Base-by-base conservation (phyloP, 1,139 yeast species). In the Spencermartinsiella ligniputridi region DNA sequence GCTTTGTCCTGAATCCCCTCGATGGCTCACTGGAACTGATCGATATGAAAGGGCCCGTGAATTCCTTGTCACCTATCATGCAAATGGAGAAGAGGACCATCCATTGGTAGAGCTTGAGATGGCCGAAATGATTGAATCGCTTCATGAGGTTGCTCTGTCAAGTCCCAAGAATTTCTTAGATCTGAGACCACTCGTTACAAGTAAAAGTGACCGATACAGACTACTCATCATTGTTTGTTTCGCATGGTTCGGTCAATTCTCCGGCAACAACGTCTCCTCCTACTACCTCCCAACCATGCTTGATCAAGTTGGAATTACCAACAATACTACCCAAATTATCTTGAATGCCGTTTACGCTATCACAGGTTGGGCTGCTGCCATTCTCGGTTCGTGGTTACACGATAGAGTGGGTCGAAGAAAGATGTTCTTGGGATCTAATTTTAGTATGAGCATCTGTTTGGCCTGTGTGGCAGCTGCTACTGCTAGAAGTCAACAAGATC, bases 131-230 rank as follows among this genome's bases (percentile, higher is more conserved):
- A 16, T 45, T 16, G 21, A 41, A 16, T 39, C 47, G 35, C 17
- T 49, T 9, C 32, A 27, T 5, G 32, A 27, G n/a, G 12, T 9
- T 27, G 32, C 32, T 27, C 44, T 41, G 2, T 18, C 27, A 9
- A 37, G 42, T 17, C 45, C 45, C 12, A 37, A 39, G 33, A 44
- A 42, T 21, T 44, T 47, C 27, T 39, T 50, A 37, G 50, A 49
- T 21, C 6, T 48, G n/a, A 42, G 75, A 65, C 47, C 41, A 48
- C 69, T 72, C 48, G n/a, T 69, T 45, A 64, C 40, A 11, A 60
- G 61, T 30, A 54, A 58, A 36, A 53, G 62, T 34, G 66, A 62
- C 51, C 61, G 72, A 47, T 66, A 63, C 53, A 63, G 48, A 32
- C 40, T 41, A 44, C 32, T 45, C 30, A 33, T 48, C 16, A 46